phyloP scores from a whole-genome alignment of 2,329 filamentous ascomycete species.

The Curvularia sp. region DNA sequence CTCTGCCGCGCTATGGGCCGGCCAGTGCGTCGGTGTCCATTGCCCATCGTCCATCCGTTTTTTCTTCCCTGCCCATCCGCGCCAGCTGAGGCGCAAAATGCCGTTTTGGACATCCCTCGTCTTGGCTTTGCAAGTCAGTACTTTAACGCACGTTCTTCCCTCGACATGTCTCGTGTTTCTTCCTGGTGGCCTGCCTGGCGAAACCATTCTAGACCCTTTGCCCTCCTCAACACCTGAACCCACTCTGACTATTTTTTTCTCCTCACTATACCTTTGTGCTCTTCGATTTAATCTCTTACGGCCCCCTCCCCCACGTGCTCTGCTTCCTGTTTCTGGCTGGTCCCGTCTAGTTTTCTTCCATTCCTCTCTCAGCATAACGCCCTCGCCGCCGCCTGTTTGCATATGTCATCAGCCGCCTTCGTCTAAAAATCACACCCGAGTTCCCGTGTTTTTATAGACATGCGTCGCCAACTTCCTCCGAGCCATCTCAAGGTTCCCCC shows the following conservation, averaged over 20 bases:
- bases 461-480: constrained; percentile 47
- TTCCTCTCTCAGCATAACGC: constrained; percentile 1
- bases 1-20: background rate
- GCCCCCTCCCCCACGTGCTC: constrained; percentile 8
- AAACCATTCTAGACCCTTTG: constrained; percentile 16
- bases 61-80: constrained; percentile 1
- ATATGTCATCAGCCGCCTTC: constrained; percentile 29
- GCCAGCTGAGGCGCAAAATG: constrained; percentile 4
- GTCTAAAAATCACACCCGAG: background rate
- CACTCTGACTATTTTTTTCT: constrained; percentile 1
- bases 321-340: constrained; percentile 26
- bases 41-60: background rate
- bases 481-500: constrained; percentile 45
- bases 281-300: constrained; percentile 26
- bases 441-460: constrained; percentile 21
- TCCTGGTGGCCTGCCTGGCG: constrained; percentile 14
- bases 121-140: constrained; percentile 43
- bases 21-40: background rate
- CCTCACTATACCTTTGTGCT: constrained; percentile 1
- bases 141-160: constrained; percentile 44
- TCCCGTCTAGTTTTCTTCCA: constrained; percentile 20
- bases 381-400: constrained; percentile 19
- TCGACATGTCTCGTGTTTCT: constrained; percentile 21
- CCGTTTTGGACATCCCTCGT: constrained; percentile 4
- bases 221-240: constrained; percentile 2